Evolutionary conservation across 164 flowering plant species (phyloP), one percentile per base, ranked within the genome.

Genomic region (Dillenia suffruticosa): DNA sequence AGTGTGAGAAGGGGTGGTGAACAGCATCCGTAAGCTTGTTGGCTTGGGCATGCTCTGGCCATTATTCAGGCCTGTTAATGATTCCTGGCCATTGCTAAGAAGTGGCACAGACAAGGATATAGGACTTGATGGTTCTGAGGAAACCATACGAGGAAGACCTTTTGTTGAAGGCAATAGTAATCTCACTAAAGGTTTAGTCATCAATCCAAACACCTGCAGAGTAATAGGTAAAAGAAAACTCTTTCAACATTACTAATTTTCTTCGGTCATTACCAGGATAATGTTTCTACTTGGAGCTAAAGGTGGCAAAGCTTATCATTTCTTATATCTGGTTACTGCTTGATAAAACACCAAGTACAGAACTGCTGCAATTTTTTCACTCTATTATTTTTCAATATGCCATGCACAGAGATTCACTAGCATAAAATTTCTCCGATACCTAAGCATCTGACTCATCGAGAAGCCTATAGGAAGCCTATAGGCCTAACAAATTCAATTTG

Each of bases 131-230:
- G 90, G 74, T 26, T 88, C 92, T 0, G 89, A 76, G 12, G 84
- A 75, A 6, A 74, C 3, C 79, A 84, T 70, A 52, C 86, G 74
- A 61, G 56, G 54, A 8, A 65, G 58, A 40, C 56, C 72, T 58
- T 74, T 84, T 19, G 80, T 56, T 9, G 78, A 64, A 50, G 96
- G 93, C 61, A 90, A 73, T 71, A 92, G 68, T 32, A 78, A 32
- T 46, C 84, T 80, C n/a, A 88, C 63, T n/a, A 92, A 74, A 54
- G 98, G 97, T 67, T 92, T 84, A 5, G 97, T 92, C 80, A 90
- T 63, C 76, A 88, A 62, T 2, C 98, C 98, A 67, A 90, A 83
- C 54, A 81, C 81, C 87, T 83, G 74, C 43, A 48, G 40, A 32
- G 40, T 5, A 32, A 10, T 10, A 17, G 6, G 22, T 5, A 54